phyloP scores from a whole-genome alignment of 2,329 filamentous ascomycete species.

The Aspergillus ustus region DNA sequence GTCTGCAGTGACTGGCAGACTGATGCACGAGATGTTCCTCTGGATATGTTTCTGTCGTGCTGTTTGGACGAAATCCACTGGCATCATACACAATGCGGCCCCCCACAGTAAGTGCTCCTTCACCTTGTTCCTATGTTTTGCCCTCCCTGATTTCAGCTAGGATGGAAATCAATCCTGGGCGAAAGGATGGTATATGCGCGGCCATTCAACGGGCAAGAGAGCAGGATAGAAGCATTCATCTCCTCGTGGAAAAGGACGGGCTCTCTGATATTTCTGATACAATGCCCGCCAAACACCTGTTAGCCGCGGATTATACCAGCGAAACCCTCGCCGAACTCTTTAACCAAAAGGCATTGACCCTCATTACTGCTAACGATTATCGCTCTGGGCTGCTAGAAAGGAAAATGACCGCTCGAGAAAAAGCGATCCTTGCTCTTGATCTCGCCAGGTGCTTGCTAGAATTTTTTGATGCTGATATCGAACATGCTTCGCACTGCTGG shows the following conservation, averaged over 20 bases:
- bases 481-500: slow-evolving; percentile 3
- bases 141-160: neutral
- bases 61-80: neutral
- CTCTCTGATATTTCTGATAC: slow-evolving; percentile 2
- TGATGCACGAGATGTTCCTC: neutral
- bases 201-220: slow-evolving; percentile 6
- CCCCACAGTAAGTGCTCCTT: neutral
- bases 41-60: slow-evolving; percentile 10
- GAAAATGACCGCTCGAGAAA: neutral
- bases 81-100: neutral
- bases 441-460: slow-evolving; percentile 1
- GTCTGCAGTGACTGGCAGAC: neutral
- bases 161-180: neutral
- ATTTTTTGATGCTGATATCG: slow-evolving; percentile 11
- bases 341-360: neutral
- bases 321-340: slow-evolving; percentile 5
- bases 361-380: slow-evolving; percentile 6
- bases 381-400: neutral
- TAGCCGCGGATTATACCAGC: neutral
- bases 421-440: neutral
- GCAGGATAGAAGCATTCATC: neutral
- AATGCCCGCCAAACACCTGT: neutral
- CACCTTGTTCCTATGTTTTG: neutral
- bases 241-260: neutral
- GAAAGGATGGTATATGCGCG: slow-evolving; percentile 1